Evolutionary conservation across 2,329 filamentous ascomycete genomes (phyloP).

Genomic region (Alternaria dauci): DNA sequence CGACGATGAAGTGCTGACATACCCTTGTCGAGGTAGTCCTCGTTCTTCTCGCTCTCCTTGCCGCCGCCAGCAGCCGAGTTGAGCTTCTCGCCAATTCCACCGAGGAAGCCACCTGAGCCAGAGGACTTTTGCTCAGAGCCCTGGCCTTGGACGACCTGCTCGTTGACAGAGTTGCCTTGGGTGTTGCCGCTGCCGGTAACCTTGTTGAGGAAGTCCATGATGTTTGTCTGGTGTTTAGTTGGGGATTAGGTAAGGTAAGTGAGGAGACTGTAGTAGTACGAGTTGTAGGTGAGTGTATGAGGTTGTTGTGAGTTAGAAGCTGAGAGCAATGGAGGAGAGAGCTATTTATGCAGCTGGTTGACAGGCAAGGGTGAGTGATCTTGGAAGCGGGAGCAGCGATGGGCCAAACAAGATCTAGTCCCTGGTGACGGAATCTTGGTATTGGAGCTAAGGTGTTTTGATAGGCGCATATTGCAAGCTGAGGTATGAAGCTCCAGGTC

Average conservation of each 20-base stretch:
- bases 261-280: background rate
- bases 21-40: conserved; percentile 86
- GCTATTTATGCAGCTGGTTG: conserved; percentile 23
- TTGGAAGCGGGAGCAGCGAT: conserved; percentile 1
- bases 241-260: conserved; percentile 20
- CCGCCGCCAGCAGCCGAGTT: conserved; percentile 78
- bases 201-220: conserved; percentile 60
- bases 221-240: conserved; percentile 12
- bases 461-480: conserved; percentile 1
- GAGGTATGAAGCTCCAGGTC: conserved; percentile 9
- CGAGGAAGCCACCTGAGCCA: conserved; percentile 58
- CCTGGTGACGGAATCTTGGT: conserved; percentile 9
- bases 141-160: conserved; percentile 38
- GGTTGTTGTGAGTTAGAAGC: conserved; percentile 7
- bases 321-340: conserved; percentile 1
- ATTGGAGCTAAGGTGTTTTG: background rate
- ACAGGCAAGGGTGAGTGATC: conserved; percentile 1
- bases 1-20: conserved; percentile 10
- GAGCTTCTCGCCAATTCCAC: conserved; percentile 73
- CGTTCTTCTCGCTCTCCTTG: conserved; percentile 77
- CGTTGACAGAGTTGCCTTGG: conserved; percentile 38
- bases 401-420: conserved; percentile 17
- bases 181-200: conserved; percentile 52
- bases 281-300: conserved; percentile 12
- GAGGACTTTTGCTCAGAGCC: conserved; percentile 43